These are phyloP conservation scores for Suillus luteus DNA, from an alignment of 768 basidiomycete genomes.

Conservation along the genomic window DNA sequence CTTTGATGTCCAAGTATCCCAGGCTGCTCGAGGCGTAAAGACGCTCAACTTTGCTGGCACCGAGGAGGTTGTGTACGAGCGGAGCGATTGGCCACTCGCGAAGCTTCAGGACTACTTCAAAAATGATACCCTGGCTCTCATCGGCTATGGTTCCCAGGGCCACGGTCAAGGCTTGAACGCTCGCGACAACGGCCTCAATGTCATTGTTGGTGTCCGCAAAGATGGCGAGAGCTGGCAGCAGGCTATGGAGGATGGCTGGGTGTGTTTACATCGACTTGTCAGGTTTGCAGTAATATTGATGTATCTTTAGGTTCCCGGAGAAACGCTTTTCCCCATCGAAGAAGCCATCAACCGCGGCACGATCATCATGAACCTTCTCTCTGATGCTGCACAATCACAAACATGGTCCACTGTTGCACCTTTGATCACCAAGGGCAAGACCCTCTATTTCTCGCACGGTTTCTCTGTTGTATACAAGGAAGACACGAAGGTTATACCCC, in stretches of 20 bases:
- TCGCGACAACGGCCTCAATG: conserved; percentile 97
- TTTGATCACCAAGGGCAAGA: conserved; percentile 99
- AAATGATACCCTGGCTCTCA: conserved; percentile 98
- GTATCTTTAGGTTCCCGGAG: conserved; percentile 74
- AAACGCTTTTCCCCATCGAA: conserved; percentile 97
- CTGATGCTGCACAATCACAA: conserved; percentile 97
- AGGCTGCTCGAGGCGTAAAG: conserved; percentile 80
- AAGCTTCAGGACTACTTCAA: conserved; percentile 99
- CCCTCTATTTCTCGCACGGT: conserved; percentile 99
- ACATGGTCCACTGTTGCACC: conserved; percentile 91
- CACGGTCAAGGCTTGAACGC: conserved; percentile 99
- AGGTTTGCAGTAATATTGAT: conserved; percentile 5
- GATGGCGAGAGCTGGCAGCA: conserved; percentile 96
- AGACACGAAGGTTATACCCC: conserved; percentile 92
- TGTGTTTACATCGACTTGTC: conserved; percentile 34
- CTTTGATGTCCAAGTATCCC: conserved; percentile 1
- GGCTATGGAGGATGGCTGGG: conserved; percentile 96
- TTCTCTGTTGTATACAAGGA: conserved; percentile 99
- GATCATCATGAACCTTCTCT: conserved; percentile 99
- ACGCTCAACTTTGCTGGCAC: conserved; percentile 96
- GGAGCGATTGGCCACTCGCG: conserved; percentile 94
- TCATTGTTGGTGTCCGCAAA: conserved; percentile 97
- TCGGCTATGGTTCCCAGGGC: conserved; percentile 98
- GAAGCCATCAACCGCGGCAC: conserved; percentile 95
- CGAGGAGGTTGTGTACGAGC: conserved; percentile 92